Evolutionary conservation across 345 rosid genomes (phyloP).

Genomic region (Cardamine chenopodiifolia): DNA sequence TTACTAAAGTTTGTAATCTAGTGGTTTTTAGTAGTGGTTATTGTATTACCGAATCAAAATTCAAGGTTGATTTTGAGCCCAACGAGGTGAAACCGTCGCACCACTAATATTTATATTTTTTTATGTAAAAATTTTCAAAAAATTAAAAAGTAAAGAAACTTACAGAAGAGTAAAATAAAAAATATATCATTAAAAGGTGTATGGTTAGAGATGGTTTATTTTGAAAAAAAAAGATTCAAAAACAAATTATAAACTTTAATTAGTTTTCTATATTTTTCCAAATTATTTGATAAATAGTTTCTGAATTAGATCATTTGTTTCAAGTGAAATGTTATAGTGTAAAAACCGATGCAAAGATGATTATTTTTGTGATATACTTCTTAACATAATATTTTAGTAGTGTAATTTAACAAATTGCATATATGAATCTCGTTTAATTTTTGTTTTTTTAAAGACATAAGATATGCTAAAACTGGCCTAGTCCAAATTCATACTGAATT

Average conservation of each 20-base stretch:
- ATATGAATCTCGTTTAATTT: neutral
- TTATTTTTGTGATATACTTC: neutral
- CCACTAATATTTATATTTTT: neutral
- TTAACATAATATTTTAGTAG: neutral
- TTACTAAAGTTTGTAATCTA: neutral
- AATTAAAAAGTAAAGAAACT: neutral
- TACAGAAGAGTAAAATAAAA: neutral
- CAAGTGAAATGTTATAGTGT: neutral
- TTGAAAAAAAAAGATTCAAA: neutral
- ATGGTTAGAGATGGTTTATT: neutral
- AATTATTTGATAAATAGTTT: neutral
- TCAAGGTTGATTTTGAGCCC: neutral
- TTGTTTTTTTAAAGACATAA: neutral
- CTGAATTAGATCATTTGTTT: neutral
- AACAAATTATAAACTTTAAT: neutral
- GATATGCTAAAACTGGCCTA: neutral
- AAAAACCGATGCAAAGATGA: neutral
- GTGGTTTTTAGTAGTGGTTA: neutral
- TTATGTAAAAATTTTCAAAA: neutral
- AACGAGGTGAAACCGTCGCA: slow-evolving; percentile 12
- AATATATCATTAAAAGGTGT: neutral
- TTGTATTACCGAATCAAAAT: neutral
- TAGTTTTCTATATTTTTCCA: neutral
- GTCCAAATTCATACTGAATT: neutral
- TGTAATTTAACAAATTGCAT: neutral